These are phyloP conservation scores for Eutrema yunnanense DNA, from an alignment of 345 rosid genomes.

Conservation along the genomic window DNA sequence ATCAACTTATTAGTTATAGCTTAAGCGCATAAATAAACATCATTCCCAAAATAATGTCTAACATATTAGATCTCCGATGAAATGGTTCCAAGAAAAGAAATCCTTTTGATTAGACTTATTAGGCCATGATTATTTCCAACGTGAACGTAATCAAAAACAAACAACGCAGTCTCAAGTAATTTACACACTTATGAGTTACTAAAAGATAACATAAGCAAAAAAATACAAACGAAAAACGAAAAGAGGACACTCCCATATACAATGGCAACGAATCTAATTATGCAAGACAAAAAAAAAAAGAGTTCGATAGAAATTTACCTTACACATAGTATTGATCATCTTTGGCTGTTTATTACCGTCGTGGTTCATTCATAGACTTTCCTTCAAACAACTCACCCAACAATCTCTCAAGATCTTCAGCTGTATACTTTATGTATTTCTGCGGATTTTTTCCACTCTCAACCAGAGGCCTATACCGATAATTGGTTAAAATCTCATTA, in stretches of 20 bases:
- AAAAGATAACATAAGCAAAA: not conserved
- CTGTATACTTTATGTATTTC: slow-evolving; percentile 71
- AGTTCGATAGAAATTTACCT: not conserved
- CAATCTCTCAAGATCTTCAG: slow-evolving; percentile 94
- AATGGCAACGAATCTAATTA: slow-evolving; percentile 6
- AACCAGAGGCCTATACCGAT: slow-evolving; percentile 64
- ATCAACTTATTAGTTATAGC: not conserved
- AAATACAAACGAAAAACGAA: not conserved
- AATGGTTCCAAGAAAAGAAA: not conserved
- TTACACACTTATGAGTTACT: slow-evolving; percentile 11
- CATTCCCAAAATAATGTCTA: not conserved
- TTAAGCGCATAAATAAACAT: not conserved
- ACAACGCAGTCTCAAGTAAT: not conserved
- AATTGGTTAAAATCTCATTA: not conserved
- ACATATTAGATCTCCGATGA: not conserved
- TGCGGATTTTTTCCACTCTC: slow-evolving; percentile 79
- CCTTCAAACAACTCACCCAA: slow-evolving; percentile 94
- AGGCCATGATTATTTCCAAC: not conserved
- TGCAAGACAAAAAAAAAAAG: not conserved
- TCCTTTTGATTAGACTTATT: not conserved
- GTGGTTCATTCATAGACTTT: slow-evolving; percentile 62
- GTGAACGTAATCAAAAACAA: not conserved
- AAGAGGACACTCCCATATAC: slow-evolving; percentile 8
- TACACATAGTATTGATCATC: not conserved
- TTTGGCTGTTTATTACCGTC: slow-evolving; percentile 35